Percentiles rank a stretch among this genome's conserved stretches.
Evolutionary conservation across 1,284 basidiomycete genomes (phyloP).

Genomic region (Sparassis latifolia): DNA sequence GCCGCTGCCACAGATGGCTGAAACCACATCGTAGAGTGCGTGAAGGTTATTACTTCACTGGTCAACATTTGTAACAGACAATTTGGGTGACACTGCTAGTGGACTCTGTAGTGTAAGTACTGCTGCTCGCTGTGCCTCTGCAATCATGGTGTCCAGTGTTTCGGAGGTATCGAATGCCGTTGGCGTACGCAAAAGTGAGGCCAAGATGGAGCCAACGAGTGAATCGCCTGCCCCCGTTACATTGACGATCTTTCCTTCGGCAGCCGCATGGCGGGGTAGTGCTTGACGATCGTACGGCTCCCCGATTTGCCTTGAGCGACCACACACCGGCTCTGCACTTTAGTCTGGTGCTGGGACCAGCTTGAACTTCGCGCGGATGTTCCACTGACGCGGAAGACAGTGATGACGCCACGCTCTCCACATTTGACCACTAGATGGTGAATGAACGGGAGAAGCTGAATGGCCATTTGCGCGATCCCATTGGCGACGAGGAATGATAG

Average conservation of each 20-base stretch:
- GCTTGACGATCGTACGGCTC: slow-evolving; percentile 49
- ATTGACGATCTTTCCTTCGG: slow-evolving; percentile 46
- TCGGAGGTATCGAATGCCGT: slow-evolving; percentile 38
- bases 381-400: slow-evolving; percentile 52
- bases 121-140: slow-evolving; percentile 58
- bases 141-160: slow-evolving; percentile 37
- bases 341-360: slow-evolving; percentile 45
- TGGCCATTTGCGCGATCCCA: slow-evolving; percentile 73
- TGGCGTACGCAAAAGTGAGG: slow-evolving; percentile 41
- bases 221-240: slow-evolving; percentile 92
- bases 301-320: slow-evolving; percentile 43
- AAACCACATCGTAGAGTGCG: not conserved
- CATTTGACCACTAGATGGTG: slow-evolving; percentile 80
- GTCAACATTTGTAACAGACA: slow-evolving; percentile 29
- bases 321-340: slow-evolving; percentile 40
- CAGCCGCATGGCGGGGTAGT: slow-evolving; percentile 58
- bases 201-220: slow-evolving; percentile 72
- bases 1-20: slow-evolving; percentile 27
- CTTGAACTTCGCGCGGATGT: slow-evolving; percentile 30
- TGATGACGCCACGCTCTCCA: slow-evolving; percentile 60
- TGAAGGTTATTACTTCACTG: not conserved
- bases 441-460: slow-evolving; percentile 77
- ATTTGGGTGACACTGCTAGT: slow-evolving; percentile 57
- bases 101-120: slow-evolving; percentile 55
- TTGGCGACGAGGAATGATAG: slow-evolving; percentile 60